These are phyloP conservation scores for Dimocarpus longan DNA, from an alignment of 345 rosid species.

Conservation along the genomic window DNA sequence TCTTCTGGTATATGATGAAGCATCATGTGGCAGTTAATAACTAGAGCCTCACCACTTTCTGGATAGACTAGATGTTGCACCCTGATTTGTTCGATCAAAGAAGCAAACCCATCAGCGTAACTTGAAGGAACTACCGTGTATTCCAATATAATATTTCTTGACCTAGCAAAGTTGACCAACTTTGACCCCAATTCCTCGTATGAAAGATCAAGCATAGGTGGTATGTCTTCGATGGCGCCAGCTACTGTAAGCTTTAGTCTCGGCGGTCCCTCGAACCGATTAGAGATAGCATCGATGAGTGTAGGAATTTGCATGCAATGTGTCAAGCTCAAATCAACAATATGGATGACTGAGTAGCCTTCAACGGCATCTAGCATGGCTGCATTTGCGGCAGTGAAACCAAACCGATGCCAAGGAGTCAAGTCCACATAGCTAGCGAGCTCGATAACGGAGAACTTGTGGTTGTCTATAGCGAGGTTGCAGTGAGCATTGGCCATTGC, in stretches of 20 bases:
- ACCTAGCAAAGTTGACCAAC: slow-evolving; percentile 67
- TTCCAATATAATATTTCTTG: slow-evolving; percentile 68
- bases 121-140: slow-evolving; percentile 59
- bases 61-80: slow-evolving; percentile 50
- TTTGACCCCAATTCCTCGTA: slow-evolving; percentile 71
- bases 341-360: slow-evolving; percentile 70
- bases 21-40: slow-evolving; percentile 87
- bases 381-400: slow-evolving; percentile 86
- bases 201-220: slow-evolving; percentile 62
- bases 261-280: slow-evolving; percentile 57
- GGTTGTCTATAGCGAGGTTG: slow-evolving; percentile 45
- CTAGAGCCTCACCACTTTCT: slow-evolving; percentile 59
- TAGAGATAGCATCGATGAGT: slow-evolving; percentile 71
- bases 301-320: slow-evolving; percentile 99
- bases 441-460: slow-evolving; percentile 76
- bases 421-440: slow-evolving; percentile 85
- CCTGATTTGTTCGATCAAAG: slow-evolving; percentile 64
- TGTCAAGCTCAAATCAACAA: slow-evolving; percentile 79
- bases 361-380: slow-evolving; percentile 75
- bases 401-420: slow-evolving; percentile 96
- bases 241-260: slow-evolving; percentile 74
- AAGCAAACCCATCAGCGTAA: slow-evolving; percentile 64
- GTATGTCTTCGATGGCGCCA: slow-evolving; percentile 37
- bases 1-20: slow-evolving; percentile 83
- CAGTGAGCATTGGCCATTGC: slow-evolving; percentile 46